phyloP scores from a whole-genome alignment of 768 basidiomycete genomes.

The Rhodotorula babjevae region DNA sequence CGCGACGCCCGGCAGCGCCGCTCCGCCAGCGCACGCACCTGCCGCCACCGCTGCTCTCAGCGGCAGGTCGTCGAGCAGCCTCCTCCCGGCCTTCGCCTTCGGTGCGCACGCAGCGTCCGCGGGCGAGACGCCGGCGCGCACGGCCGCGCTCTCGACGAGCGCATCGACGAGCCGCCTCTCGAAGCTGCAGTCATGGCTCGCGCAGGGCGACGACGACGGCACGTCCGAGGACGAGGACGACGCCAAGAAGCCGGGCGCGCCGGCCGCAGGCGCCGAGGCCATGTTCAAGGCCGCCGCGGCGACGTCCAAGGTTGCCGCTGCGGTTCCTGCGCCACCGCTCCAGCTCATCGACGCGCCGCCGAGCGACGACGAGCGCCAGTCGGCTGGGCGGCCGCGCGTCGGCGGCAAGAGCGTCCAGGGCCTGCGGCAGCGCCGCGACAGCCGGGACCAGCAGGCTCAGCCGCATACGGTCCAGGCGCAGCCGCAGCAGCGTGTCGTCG shows the following conservation, averaged over 20 bases:
- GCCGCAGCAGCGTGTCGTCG: background rate
- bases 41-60: background rate
- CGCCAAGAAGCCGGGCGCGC: background rate
- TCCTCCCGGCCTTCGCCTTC: background rate
- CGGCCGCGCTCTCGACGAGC: too few relatives aligned
- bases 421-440: constrained; percentile 12
- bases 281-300: background rate
- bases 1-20: background rate
- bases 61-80: background rate
- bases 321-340: background rate
- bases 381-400: background rate
- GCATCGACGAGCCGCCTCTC: background rate
- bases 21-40: background rate
- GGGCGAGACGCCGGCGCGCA: too few relatives aligned
- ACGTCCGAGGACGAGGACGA: constrained; percentile 24
- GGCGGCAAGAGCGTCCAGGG: constrained; percentile 28
- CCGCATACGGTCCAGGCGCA: background rate
- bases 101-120: background rate
- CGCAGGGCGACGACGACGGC: constrained; percentile 20
- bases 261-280: background rate
- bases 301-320: background rate
- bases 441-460: background rate
- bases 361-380: constrained; percentile 7
- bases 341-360: constrained; percentile 12
- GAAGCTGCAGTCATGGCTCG: constrained; percentile 31